Conservation (phyloP, 2,329 filamentous ascomycete genomes). For the Tolypocladium ophioglossoides region DNA sequence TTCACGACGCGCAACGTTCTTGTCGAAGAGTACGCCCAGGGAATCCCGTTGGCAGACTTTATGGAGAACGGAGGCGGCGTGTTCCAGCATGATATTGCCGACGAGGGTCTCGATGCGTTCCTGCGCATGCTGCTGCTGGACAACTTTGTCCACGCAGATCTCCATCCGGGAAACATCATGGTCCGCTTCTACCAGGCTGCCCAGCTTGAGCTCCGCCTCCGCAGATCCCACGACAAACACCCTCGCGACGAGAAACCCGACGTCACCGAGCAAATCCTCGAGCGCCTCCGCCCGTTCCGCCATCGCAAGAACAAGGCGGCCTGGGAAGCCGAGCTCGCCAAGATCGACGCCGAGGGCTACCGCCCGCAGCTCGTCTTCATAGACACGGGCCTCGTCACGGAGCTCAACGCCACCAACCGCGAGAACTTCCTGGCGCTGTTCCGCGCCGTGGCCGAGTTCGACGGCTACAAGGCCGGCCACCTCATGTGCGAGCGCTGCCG, state of each 20-base stretch:
- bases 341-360: constrained; percentile 80
- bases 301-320: constrained; percentile 48
- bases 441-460: constrained; percentile 90
- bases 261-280: constrained; percentile 78
- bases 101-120: constrained; percentile 92
- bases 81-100: constrained; percentile 88
- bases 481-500: constrained; percentile 94
- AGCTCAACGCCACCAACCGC: constrained; percentile 79
- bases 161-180: constrained; percentile 99
- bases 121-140: constrained; percentile 93
- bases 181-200: constrained; percentile 90
- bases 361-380: constrained; percentile 94
- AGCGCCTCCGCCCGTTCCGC: constrained; percentile 64
- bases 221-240: constrained; percentile 12
- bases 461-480: constrained; percentile 88
- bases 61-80: constrained; percentile 83
- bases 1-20: constrained; percentile 89
- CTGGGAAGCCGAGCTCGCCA: constrained; percentile 64
- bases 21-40: constrained; percentile 91
- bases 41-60: constrained; percentile 84
- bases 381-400: constrained; percentile 89
- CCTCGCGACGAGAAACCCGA: constrained; percentile 47
- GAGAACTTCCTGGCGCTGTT: constrained; percentile 92
- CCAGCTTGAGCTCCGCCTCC: constrained; percentile 48
- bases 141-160: constrained; percentile 93